Base-by-base conservation (phyloP, 352 stramenopile species). In the Phytophthora pini region DNA sequence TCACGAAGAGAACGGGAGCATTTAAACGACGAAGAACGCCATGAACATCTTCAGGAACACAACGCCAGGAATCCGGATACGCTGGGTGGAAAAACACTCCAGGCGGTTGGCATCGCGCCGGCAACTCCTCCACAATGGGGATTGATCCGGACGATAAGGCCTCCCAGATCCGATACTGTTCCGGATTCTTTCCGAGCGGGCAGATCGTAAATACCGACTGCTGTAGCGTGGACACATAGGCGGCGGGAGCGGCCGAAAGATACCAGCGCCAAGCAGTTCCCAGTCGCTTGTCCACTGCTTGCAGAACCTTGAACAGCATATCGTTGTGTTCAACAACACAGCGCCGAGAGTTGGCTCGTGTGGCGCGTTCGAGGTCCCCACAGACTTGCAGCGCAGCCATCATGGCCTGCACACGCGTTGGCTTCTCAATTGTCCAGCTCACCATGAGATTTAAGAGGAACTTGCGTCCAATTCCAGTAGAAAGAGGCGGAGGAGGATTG, bases 81-180 rank as follows among this genome's bases (percentile, higher is more conserved):
- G 80, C 80, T 13, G 80, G 80, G 46, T 89, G 80, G 48, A 73
- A 82, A 55, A 89, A 89, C 24, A 72, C 65, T 31, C 79, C 79
- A 3, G 79, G 79, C 13, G 65, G 59, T 17, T 73, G 75, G 17
- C 70, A 69, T 7, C 63, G 66, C 12, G 53, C 29, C 1, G 73
- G 66, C n/a, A 87, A 56, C 40, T 89, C 80, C 58, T 89, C 80
- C 8, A 89, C 68, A 41, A 89, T 85, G 5, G 78, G 80, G 63
- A 89, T 89, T 20, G 80, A 89, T 2, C 80, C 80, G 0, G 78
- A 79, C 3, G 80, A 76, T 29, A 89, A 56, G n/a, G 78, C 80
- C 39, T 89, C 80, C 80, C 80, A 89, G 61, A 89, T 88, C 17
- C 80, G 71, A 39, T 87, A 89, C 58, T 89, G 78, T 68, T 89